These are phyloP conservation scores for Boletus reticulatus DNA, from an alignment of 768 basidiomycete genomes.

Conservation along the genomic window DNA sequence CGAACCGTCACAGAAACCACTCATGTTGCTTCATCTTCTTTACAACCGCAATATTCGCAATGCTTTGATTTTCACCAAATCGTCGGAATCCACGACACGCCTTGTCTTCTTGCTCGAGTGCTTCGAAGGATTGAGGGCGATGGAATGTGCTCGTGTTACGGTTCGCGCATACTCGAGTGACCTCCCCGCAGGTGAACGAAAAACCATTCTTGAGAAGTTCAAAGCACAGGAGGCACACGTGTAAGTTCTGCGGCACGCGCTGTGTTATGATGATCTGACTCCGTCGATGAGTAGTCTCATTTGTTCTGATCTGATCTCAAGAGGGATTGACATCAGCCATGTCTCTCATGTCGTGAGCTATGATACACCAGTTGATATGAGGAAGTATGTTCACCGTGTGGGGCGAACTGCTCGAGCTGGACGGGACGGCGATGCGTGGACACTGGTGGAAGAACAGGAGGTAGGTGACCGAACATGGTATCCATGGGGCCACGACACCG, in stretches of 20 bases:
- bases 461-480: slow-evolving; percentile 33
- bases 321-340: slow-evolving; percentile 92
- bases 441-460: slow-evolving; percentile 93
- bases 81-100: slow-evolving; percentile 83
- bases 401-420: slow-evolving; percentile 96
- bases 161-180: slow-evolving; percentile 87
- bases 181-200: slow-evolving; percentile 69
- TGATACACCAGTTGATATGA: slow-evolving; percentile 95
- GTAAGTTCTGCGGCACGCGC: slow-evolving; percentile 43
- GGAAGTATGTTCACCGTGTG: slow-evolving; percentile 97
- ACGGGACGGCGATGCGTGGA: slow-evolving; percentile 86
- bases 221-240: slow-evolving; percentile 78
- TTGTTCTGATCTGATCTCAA: slow-evolving; percentile 95
- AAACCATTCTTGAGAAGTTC: slow-evolving; percentile 75
- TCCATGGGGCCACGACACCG: neutral
- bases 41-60: slow-evolving; percentile 58
- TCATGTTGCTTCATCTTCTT: slow-evolving; percentile 86
- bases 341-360: slow-evolving; percentile 94
- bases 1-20: slow-evolving; percentile 77
- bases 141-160: slow-evolving; percentile 32
- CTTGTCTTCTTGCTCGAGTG: slow-evolving; percentile 80
- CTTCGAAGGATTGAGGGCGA: slow-evolving; percentile 56
- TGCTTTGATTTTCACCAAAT: slow-evolving; percentile 95
- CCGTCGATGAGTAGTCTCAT: slow-evolving; percentile 59
- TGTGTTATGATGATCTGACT: neutral